These are phyloP conservation scores for Casuarina glauca DNA, from an alignment of 306 rosid species.

Conservation along the genomic window DNA sequence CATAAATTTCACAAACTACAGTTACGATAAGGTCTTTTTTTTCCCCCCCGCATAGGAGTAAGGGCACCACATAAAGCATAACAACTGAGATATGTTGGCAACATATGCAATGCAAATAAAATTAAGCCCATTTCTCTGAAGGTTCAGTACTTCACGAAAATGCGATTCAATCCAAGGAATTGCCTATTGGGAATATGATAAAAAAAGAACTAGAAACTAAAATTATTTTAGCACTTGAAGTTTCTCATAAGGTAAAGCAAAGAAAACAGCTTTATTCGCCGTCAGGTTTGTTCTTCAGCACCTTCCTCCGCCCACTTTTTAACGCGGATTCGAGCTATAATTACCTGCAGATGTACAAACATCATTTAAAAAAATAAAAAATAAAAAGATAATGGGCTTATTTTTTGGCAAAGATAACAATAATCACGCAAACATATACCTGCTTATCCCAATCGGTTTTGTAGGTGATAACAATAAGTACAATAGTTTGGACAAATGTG, in stretches of 20 bases:
- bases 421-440: slow-evolving; percentile 26
- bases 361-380: not conserved
- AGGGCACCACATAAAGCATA: too few relatives aligned
- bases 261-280: not conserved
- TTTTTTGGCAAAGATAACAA: too few relatives aligned
- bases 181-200: not conserved
- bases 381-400: not conserved
- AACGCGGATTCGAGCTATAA: slow-evolving; percentile 36
- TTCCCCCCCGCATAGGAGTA: too few relatives aligned
- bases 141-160: too few relatives aligned
- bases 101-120: too few relatives aligned
- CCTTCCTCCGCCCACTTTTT: slow-evolving; percentile 37
- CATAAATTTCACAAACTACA: too few relatives aligned
- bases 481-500: slow-evolving; percentile 52
- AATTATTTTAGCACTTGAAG: not conserved
- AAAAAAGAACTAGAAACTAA: not conserved
- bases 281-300: slow-evolving; percentile 4
- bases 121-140: too few relatives aligned
- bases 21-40: too few relatives aligned
- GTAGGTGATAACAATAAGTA: slow-evolving; percentile 35
- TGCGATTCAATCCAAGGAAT: not conserved
- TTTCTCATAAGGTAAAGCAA: not conserved
- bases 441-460: slow-evolving; percentile 68
- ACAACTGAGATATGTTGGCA: too few relatives aligned
- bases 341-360: slow-evolving; percentile 14